Base-by-base conservation (phyloP, 2,329 filamentous ascomycete genomes). In the Aschersonia sp. region DNA sequence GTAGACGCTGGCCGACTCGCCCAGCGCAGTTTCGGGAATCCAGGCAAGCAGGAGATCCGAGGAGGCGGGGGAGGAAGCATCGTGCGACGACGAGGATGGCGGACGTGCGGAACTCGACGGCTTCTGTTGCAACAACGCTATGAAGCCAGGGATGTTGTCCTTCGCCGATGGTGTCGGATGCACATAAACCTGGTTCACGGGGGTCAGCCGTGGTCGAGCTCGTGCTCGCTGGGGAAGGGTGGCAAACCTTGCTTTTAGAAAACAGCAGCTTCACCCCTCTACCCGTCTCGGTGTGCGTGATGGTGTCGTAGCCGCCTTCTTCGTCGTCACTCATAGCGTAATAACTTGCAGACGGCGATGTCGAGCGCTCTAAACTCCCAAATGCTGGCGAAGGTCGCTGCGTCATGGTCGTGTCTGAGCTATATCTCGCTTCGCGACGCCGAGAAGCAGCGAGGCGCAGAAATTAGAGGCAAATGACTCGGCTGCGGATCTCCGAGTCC, bases 101-200 rank as follows among this genome's bases (percentile, higher is more conserved):
- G 60, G 60, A 64, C 46, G 72, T 62, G 37, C 70, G 55, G 59
- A 60, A 49, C 54, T 57, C 33, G 68, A 62, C 0, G 73, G 72
- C 62, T 94, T 95, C 62, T 98, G 90, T 63, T 98, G 87, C 11
- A 98, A 73, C 2, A 98, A 75, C 14, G 92, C 90, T 56, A 98
- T 82, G 63, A 92, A 98, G 43, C 92, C 92, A 4, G 87, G 72
- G 48, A 98, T 94, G 56, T 98, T 98, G 69, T 98, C 92, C 68
- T 89, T 95, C 49, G 89, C 78, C 1, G 87, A 94, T 1, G 90
- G 85, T 1, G 88, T 88, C 1, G 92, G 92, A 63, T 98, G 92
- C 42, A 98, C 83, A 62, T 97, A 98, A 62, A 98, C 92, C 83
- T 89, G 56, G 45, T 9, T 30, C 5, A 14, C 29, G 39, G 30